These are phyloP conservation scores for Castanea crenata DNA, from an alignment of 306 rosid species.

Conservation along the genomic window DNA sequence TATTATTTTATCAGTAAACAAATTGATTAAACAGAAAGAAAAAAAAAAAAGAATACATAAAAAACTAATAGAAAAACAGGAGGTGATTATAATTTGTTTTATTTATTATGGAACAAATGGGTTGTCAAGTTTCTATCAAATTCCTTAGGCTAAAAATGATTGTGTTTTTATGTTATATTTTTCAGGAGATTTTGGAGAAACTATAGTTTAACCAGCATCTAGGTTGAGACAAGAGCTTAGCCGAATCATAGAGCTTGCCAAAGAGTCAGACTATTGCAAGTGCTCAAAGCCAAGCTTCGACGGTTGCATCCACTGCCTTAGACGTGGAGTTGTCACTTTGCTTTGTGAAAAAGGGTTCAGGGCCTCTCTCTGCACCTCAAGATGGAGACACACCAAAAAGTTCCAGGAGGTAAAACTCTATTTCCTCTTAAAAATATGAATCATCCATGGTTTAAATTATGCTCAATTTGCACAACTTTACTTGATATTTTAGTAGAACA, in stretches of 20 bases:
- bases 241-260: constrained; percentile 34
- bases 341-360: constrained; percentile 48
- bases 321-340: constrained; percentile 34
- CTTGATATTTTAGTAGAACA: too few relatives aligned
- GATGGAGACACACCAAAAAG: constrained; percentile 50
- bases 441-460: background rate
- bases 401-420: constrained; percentile 43
- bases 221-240: constrained; percentile 45
- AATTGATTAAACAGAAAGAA: background rate
- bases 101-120: background rate
- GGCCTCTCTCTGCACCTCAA: constrained; percentile 47
- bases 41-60: background rate
- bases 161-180: background rate
- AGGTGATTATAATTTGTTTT: background rate
- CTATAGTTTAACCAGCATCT: constrained; percentile 19
- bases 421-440: background rate
- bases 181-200: constrained; percentile 60
- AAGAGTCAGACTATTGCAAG: constrained; percentile 28
- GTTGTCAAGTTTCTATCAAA: background rate
- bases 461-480: background rate
- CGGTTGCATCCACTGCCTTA: constrained; percentile 45
- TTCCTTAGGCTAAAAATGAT: background rate
- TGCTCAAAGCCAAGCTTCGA: constrained; percentile 32
- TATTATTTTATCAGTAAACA: background rate
- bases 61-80: background rate